Percentiles rank a stretch among this genome's conserved stretches.
Conservation (phyloP, 108 stramenopile species). For the Bacterosira constricta region DNA sequence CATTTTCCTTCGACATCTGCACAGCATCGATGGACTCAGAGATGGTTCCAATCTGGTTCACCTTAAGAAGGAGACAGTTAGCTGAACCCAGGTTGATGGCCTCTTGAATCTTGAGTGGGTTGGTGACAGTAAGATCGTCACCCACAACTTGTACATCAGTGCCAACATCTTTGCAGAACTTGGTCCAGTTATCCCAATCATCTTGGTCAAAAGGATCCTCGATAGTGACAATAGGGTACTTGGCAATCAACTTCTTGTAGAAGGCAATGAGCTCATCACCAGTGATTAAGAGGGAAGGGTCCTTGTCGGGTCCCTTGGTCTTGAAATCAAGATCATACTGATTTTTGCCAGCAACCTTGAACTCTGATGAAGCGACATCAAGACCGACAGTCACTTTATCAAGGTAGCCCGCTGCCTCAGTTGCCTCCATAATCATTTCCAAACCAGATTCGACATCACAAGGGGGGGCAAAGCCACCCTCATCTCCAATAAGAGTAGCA, state of each 20-base stretch:
- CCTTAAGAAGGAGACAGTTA: slow-evolving; percentile 99
- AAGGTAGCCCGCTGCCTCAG: slow-evolving; percentile 92
- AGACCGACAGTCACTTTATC: slow-evolving; percentile 97
- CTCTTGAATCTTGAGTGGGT: slow-evolving; percentile 94
- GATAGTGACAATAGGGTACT: slow-evolving; percentile 99
- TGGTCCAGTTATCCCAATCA: slow-evolving; percentile 97
- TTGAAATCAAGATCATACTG: slow-evolving; percentile 99
- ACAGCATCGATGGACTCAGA: slow-evolving; percentile 99
- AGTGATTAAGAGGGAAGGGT: slow-evolving; percentile 78
- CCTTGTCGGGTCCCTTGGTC: slow-evolving; percentile 81
- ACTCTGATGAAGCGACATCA: slow-evolving; percentile 99
- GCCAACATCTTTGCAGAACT: slow-evolving; percentile 88
- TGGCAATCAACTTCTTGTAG: slow-evolving; percentile 88
- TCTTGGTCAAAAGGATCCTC: slow-evolving; percentile 99
- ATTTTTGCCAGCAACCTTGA: slow-evolving; percentile 93
- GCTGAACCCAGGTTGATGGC: slow-evolving; percentile 92
- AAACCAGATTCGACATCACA: slow-evolving; percentile 91
- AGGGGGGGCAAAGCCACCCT: slow-evolving; percentile 99
- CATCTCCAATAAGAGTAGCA: slow-evolving; percentile 98
- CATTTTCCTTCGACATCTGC: slow-evolving; percentile 96
- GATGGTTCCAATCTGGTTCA: slow-evolving; percentile 99
- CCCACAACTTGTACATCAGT: slow-evolving; percentile 96
- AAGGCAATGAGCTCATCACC: slow-evolving; percentile 95
- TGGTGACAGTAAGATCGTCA: slow-evolving; percentile 99
- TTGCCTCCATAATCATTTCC: slow-evolving; percentile 98